Conservation (phyloP, 2,329 filamentous ascomycete species). For the Penicillium psychrosexuale region DNA sequence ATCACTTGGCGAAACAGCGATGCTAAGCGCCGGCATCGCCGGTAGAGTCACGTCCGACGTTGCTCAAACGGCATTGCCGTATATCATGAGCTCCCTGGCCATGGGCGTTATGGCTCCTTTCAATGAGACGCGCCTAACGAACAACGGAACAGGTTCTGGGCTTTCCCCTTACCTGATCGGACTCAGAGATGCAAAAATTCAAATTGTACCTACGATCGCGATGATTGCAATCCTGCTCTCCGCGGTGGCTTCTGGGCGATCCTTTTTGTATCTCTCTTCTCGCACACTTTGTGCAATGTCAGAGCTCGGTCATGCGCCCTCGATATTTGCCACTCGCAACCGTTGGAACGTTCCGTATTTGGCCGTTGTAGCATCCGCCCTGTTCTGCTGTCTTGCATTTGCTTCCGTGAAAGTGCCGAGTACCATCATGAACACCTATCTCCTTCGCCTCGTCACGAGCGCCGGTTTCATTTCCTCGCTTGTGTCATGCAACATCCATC, state of each 20-base stretch:
- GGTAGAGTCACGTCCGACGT: conserved; percentile 54
- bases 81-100: conserved; percentile 54
- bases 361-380: conserved; percentile 54
- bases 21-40: conserved; percentile 46
- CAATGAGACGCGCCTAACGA: conserved; percentile 52
- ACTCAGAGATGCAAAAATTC: conserved; percentile 54
- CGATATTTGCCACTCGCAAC: conserved; percentile 58
- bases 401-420: conserved; percentile 62
- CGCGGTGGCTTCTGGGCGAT: conserved; percentile 73
- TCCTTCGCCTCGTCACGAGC: conserved; percentile 66
- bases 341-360: conserved; percentile 59
- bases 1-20: not conserved
- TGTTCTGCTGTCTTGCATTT: conserved; percentile 62
- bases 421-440: conserved; percentile 63
- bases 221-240: conserved; percentile 73
- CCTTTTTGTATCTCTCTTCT: conserved; percentile 69
- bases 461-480: conserved; percentile 68
- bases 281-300: conserved; percentile 65
- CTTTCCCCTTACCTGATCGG: conserved; percentile 47
- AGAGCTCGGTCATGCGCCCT: conserved; percentile 60
- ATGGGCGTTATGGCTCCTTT: conserved; percentile 60
- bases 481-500: conserved; percentile 57
- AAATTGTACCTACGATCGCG: conserved; percentile 63
- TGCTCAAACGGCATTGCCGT: conserved; percentile 57
- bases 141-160: conserved; percentile 53